Evolutionary conservation across 495 filamentous ascomycete species (phyloP).

Genomic region (Hyaloscypha hepaticicola): DNA sequence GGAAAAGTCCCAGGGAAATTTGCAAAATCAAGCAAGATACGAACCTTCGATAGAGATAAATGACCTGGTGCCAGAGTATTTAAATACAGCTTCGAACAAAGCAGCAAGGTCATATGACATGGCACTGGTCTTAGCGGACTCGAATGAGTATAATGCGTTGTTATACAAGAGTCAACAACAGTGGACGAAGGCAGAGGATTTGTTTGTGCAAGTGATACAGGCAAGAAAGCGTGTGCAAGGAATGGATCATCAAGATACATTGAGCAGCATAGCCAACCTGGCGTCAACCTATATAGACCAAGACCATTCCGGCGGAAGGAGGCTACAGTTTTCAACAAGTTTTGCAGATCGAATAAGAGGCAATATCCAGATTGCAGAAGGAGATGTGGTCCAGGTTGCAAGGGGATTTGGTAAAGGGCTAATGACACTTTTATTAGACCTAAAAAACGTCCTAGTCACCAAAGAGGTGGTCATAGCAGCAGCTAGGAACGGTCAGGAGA

Average conservation of each 20-base stretch:
- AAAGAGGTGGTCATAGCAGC: not conserved
- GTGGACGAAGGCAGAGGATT: not conserved
- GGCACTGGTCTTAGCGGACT: constrained; percentile 19
- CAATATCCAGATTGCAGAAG: no score
- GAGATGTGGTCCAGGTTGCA: no score
- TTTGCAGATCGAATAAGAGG: no score
- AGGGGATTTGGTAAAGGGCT: no score
- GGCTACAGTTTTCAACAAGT: no score
- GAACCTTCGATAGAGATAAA: constrained; percentile 13
- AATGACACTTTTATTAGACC: no score
- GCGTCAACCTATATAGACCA: not conserved
- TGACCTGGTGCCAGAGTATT: constrained; percentile 11
- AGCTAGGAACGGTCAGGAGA: not conserved
- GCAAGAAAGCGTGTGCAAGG: not conserved
- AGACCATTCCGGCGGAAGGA: no score
- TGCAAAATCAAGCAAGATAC: constrained; percentile 16
- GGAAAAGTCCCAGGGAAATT: constrained; percentile 11
- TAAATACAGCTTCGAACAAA: constrained; percentile 18
- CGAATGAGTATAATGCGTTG: constrained; percentile 20
- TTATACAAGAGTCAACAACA: not conserved
- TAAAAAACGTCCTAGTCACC: not conserved
- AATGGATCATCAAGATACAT: not conserved
- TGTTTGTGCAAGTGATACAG: constrained; percentile 2
- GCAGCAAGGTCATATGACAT: constrained; percentile 25
- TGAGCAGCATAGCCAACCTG: constrained; percentile 1